These are phyloP conservation scores for Glycine latifolia DNA, from an alignment of 306 rosid species.

Conservation along the genomic window DNA sequence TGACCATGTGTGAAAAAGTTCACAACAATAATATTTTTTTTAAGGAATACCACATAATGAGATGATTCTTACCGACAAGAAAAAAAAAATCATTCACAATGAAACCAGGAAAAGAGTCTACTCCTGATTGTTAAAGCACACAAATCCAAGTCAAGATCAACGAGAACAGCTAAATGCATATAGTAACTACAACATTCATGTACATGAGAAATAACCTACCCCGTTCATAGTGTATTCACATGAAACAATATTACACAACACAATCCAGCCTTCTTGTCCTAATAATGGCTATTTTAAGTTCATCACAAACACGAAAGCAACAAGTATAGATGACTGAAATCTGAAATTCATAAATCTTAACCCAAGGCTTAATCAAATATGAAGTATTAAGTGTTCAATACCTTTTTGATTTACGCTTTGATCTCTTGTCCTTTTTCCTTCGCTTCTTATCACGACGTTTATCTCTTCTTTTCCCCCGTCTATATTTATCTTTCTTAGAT, in stretches of 20 bases:
- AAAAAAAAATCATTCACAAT: background rate
- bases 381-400: slow-evolving; percentile 33
- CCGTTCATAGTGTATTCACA: background rate
- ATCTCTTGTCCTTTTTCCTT: slow-evolving; percentile 62
- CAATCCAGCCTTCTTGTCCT: background rate
- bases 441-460: slow-evolving; percentile 72
- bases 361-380: background rate
- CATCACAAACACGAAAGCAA: slow-evolving; percentile 6
- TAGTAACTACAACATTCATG: background rate
- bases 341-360: background rate
- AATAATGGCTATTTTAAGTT: background rate
- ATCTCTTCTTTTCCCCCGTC: slow-evolving; percentile 73
- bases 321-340: background rate
- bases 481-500: slow-evolving; percentile 74
- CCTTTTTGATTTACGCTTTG: slow-evolving; percentile 82
- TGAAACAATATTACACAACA: background rate
- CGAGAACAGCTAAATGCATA: background rate
- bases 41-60: background rate
- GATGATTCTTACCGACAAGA: background rate
- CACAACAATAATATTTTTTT: background rate
- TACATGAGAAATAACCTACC: background rate
- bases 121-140: background rate
- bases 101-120: background rate
- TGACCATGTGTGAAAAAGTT: background rate
- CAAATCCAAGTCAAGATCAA: background rate